Evolutionary conservation across 2,329 filamentous ascomycete genomes (phyloP), one percentile per base, ranked within the genome.

Genomic region (Aspergillus quadricinctus): DNA sequence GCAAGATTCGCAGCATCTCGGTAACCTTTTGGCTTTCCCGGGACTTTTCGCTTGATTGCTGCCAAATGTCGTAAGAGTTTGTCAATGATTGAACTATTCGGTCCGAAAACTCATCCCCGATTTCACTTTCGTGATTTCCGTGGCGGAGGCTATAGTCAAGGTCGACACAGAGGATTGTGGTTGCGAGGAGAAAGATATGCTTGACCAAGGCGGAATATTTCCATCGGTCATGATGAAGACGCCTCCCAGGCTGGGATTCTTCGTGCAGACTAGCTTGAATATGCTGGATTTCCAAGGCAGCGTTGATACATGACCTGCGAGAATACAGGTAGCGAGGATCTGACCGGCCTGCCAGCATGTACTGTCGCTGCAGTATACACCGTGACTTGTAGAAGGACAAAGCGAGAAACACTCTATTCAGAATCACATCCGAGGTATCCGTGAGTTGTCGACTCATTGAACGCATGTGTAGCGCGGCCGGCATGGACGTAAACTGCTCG

Each of bases 201-300:
- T 27, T 27, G 25, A 27, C 25, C 25, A 27, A 27, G 25, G 25
- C 25, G 25, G 25, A 27, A 5, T 27, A 27, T 27, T 27, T 27
- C 25, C 25, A 27, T 5, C 25, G 25, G 3, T 27, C 25, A 27
- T 27, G 25, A 27, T 27, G 6, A 3, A 27, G 6, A 27, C 25
- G 25, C 25, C 25, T 3, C 25, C 73, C 75, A 0, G 73, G 73
- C 46, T 74, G 69, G 9, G 74, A 69, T 50, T 78, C 75, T 2
- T 61, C 59, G 55, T 80, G 72, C 7, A 81, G 59, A 10, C 72
- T 72, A 50, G 69, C 72, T 57, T 81, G 80, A 41, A 76, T 70
- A 3, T 71, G 64, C 17, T 82, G 65, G 9, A 77, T 76, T 37
- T 73, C 70, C 23, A 74, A 66, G 1, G 79, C 76, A 4, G 79